Base-by-base conservation (phyloP, 306 rosid species). In the Oxytropis ochrocephala region DNA sequence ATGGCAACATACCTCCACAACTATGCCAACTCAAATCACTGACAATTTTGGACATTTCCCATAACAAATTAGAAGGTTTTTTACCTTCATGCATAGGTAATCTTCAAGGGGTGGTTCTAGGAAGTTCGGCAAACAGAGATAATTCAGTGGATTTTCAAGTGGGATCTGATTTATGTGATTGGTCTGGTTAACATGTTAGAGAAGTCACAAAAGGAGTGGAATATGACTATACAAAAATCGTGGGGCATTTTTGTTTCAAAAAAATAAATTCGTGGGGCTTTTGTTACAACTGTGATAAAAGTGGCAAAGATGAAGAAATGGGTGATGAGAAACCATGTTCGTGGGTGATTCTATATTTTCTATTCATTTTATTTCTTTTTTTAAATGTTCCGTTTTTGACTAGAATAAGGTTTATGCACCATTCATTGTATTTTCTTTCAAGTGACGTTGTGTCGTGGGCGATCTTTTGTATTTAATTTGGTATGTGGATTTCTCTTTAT, bases 41-140 rank as follows among this genome's bases (percentile, higher is more conserved):
- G 0, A 0, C 56, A 66, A 47, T 67, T 39, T 57, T 75, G 61
- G 74, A 75, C 69, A 14, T 75, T n/a, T 68, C 74, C 0, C 4
- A 1, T 4, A 75, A 67, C 46, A 75, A 14, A 3, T 36, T 75
- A 67, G 4, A 36, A 1, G 79, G 74, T 7, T 75, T 69, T 9
- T 46, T 75, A 5, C 79, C 79, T 7, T 0, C 0, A 2, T 76
- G 75, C 74, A 56, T 67, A 3, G 79, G 74, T 1, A 24, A 57
- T 12, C 69, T 66, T 24, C 6, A 1, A n/a, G 74, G 79, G 16
- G 54, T 75, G 79, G 35, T 10, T 33, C 0, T 33, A 6, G 7
- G 7, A 33, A 32, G 0, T 0, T n/a, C n/a, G n/a, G n/a, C n/a
- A n/a, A n/a, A n/a, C n/a, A n/a, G n/a, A n/a, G n/a, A n/a, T n/a